Evolutionary conservation across 805 yeast genomes (phyloP).

Genomic region (Myxozyma nipponensis): DNA sequence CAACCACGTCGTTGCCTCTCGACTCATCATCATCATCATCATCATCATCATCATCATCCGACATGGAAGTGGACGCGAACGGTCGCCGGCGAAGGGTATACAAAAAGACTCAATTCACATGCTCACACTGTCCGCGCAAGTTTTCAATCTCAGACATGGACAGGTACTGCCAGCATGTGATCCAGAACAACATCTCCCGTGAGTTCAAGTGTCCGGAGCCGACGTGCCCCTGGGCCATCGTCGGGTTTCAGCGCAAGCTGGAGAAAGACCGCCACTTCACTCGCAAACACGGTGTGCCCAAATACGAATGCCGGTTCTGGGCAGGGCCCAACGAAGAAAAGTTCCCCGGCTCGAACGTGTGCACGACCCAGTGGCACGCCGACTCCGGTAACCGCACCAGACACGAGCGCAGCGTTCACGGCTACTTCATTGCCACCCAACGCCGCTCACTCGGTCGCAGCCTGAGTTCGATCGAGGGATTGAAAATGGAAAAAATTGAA

Average conservation of each 20-base stretch:
- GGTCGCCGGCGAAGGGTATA: conserved; percentile 23
- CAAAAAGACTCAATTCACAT: conserved; percentile 19
- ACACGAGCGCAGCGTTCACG: conserved; percentile 33
- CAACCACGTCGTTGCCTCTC: too few species aligned
- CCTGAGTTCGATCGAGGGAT: background rate
- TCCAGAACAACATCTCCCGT: conserved; percentile 23
- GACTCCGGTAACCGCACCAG: conserved; percentile 33
- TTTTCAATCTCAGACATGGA: conserved; percentile 15
- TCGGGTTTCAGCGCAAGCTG: conserved; percentile 34
- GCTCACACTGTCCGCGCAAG: conserved; percentile 19
- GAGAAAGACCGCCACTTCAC: conserved; percentile 32
- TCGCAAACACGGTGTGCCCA: conserved; percentile 33
- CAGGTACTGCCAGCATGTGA: conserved; percentile 16
- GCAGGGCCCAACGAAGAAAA: conserved; percentile 29
- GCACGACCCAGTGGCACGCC: conserved; percentile 34
- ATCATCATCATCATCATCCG: background rate
- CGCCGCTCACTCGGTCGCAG: conserved; percentile 3
- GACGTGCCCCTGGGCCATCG: conserved; percentile 31
- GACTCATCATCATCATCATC: background rate
- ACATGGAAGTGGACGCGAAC: conserved; percentile 14
- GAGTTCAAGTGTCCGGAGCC: conserved; percentile 32
- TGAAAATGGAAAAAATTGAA: background rate
- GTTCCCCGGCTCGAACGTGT: conserved; percentile 29
- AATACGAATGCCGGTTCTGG: conserved; percentile 34
- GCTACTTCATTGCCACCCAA: conserved; percentile 19